Evolutionary conservation across 164 flowering plant species (phyloP).

Genomic region (Liriodendron chinense): DNA sequence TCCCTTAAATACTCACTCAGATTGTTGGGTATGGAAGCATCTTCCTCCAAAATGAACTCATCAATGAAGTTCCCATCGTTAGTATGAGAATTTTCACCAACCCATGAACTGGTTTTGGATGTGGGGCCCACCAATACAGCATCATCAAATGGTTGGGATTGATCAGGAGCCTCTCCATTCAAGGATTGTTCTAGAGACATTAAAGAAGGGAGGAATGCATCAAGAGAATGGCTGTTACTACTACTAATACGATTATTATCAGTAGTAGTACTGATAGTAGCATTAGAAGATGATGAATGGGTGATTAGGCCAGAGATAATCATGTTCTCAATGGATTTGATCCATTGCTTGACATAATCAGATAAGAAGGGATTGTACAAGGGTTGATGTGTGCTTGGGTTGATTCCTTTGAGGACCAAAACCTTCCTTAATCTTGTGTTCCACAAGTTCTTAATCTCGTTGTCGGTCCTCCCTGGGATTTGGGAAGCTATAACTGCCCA

Average conservation of each 20-base stretch:
- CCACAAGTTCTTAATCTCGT: slow-evolving; percentile 36
- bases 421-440: slow-evolving; percentile 33
- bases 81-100: not conserved
- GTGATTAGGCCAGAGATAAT: slow-evolving; percentile 1
- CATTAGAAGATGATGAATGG: not conserved
- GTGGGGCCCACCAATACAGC: too few species aligned
- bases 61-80: not conserved
- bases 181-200: not conserved
- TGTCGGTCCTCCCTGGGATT: slow-evolving; percentile 9
- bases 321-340: slow-evolving; percentile 2
- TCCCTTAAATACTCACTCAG: not conserved
- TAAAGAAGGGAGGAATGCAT: not conserved
- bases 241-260: not conserved
- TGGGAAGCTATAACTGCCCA: slow-evolving; percentile 34
- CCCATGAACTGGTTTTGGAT: not conserved
- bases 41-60: not conserved
- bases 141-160: not conserved
- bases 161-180: not conserved
- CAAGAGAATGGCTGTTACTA: not conserved
- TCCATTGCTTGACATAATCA: slow-evolving; percentile 1
- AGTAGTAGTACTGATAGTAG: not conserved
- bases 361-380: slow-evolving; percentile 4
- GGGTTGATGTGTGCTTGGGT: slow-evolving; percentile 24
- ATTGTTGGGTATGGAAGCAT: not conserved
- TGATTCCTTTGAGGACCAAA: slow-evolving; percentile 25